These are phyloP conservation scores for Clitopilus hobsonii DNA, from an alignment of 768 basidiomycete species.

Conservation along the genomic window DNA sequence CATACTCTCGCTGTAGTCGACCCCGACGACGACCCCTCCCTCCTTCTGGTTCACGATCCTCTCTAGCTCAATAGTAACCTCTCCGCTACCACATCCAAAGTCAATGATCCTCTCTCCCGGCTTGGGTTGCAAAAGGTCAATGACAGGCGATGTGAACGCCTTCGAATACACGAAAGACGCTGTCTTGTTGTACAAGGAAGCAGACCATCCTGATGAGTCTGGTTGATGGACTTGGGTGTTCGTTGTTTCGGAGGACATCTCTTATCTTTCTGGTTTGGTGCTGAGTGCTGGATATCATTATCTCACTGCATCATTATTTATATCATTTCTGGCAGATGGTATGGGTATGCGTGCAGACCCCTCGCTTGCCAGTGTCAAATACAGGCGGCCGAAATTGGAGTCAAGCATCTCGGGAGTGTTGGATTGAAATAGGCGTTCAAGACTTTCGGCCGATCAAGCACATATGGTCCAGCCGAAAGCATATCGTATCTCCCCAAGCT, in stretches of 20 bases:
- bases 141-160: conserved; percentile 47
- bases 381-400: neutral
- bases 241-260: neutral
- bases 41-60: conserved; percentile 38
- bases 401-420: neutral
- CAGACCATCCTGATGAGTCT: conserved; percentile 48
- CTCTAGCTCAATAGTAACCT: conserved; percentile 60
- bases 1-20: conserved; percentile 72
- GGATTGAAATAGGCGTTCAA: neutral
- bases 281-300: no score
- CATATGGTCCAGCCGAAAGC: no score
- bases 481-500: no score
- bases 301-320: neutral
- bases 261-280: neutral
- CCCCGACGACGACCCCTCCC: conserved; percentile 55
- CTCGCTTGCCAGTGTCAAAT: neutral
- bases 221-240: conserved; percentile 10
- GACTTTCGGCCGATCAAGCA: neutral
- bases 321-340: neutral
- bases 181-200: conserved; percentile 54
- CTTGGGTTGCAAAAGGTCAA: conserved; percentile 55
- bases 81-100: conserved; percentile 81
- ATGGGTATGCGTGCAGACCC: neutral
- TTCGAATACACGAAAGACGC: conserved; percentile 67
- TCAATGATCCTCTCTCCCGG: conserved; percentile 72